phyloP scores from a whole-genome alignment of 208 protist genomes.

The Wallacemonas rigidus region DNA sequence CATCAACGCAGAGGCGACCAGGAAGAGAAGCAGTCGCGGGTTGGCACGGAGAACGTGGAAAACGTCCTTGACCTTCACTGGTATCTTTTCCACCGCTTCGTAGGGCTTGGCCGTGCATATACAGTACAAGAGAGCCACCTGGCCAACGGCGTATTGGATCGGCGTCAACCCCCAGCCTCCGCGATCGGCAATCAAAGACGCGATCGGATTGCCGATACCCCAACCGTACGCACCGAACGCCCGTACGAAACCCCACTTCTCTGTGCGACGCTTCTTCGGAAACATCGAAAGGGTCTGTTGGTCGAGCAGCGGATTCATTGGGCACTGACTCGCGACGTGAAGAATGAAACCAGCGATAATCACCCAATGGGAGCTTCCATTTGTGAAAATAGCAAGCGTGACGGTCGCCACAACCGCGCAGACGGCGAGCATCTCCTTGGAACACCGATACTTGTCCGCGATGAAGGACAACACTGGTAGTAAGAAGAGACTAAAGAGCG shows the following conservation, averaged over 20 bases:
- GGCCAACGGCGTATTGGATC: constrained; percentile 41
- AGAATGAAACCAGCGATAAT: constrained; percentile 31
- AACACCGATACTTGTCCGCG: constrained; percentile 48
- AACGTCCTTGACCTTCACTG: constrained; percentile 42
- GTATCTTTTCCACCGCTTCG: constrained; percentile 31
- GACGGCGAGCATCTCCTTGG: constrained; percentile 31
- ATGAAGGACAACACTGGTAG: constrained; percentile 51
- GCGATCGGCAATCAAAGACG: constrained; percentile 22
- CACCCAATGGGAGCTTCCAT: neutral
- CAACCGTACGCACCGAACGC: constrained; percentile 61
- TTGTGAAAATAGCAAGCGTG: constrained; percentile 22
- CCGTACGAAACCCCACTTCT: constrained; percentile 46
- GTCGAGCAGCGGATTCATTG: constrained; percentile 49
- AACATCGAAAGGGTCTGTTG: constrained; percentile 53
- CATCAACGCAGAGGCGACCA: constrained; percentile 50
- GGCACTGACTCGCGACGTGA: constrained; percentile 26
- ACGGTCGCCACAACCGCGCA: constrained; percentile 20
- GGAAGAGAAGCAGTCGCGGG: constrained; percentile 42
- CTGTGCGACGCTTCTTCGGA: constrained; percentile 25
- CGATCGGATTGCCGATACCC: constrained; percentile 38
- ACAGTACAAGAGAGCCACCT: constrained; percentile 44
- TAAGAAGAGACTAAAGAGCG: constrained; percentile 36
- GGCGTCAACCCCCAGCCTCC: constrained; percentile 32
- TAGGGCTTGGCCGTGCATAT: constrained; percentile 37
- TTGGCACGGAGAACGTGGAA: constrained; percentile 29